phyloP scores from a whole-genome alignment of 2,329 filamentous ascomycete species.

The Hypoxylon sp. region DNA sequence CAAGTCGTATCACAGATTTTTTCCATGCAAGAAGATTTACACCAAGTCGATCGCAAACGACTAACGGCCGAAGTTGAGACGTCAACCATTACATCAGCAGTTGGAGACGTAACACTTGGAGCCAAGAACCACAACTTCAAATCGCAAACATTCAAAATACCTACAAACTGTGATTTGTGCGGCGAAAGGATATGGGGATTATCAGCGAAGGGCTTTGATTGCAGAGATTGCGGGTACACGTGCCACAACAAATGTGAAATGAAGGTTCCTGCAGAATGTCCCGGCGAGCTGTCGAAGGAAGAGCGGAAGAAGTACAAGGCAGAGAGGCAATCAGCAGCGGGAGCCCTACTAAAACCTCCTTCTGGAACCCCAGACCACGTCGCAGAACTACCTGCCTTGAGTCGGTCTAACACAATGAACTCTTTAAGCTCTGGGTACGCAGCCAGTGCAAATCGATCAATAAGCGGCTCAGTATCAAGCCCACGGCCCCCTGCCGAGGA shows the following conservation, averaged over 20 bases:
- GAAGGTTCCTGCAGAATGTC: slow-evolving; percentile 97
- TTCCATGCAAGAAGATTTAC: slow-evolving; percentile 84
- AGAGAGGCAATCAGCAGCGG: slow-evolving; percentile 85
- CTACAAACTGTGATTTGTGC: slow-evolving; percentile 97
- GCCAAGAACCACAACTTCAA: slow-evolving; percentile 98
- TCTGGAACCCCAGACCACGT: slow-evolving; percentile 65
- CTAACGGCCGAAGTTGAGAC: slow-evolving; percentile 94
- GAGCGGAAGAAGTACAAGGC: slow-evolving; percentile 94
- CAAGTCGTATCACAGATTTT: slow-evolving; percentile 88
- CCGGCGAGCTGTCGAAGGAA: slow-evolving; percentile 93
- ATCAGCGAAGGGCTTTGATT: slow-evolving; percentile 96
- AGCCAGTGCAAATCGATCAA: slow-evolving; percentile 81
- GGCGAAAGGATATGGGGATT: slow-evolving; percentile 97
- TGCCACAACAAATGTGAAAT: slow-evolving; percentile 99
- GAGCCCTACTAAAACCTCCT: slow-evolving; percentile 67
- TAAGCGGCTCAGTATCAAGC: slow-evolving; percentile 68
- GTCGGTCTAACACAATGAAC: slow-evolving; percentile 88
- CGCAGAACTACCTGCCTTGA: slow-evolving; percentile 77
- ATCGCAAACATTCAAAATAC: slow-evolving; percentile 98
- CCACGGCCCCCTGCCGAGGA: slow-evolving; percentile 68
- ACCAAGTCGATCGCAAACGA: slow-evolving; percentile 85
- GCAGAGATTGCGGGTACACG: slow-evolving; percentile 95
- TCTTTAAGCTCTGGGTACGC: slow-evolving; percentile 91
- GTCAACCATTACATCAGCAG: slow-evolving; percentile 88
- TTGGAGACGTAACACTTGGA: slow-evolving; percentile 92